Evolutionary conservation across 495 filamentous ascomycete species (phyloP).

Genomic region (Neurospora tetraspora): DNA sequence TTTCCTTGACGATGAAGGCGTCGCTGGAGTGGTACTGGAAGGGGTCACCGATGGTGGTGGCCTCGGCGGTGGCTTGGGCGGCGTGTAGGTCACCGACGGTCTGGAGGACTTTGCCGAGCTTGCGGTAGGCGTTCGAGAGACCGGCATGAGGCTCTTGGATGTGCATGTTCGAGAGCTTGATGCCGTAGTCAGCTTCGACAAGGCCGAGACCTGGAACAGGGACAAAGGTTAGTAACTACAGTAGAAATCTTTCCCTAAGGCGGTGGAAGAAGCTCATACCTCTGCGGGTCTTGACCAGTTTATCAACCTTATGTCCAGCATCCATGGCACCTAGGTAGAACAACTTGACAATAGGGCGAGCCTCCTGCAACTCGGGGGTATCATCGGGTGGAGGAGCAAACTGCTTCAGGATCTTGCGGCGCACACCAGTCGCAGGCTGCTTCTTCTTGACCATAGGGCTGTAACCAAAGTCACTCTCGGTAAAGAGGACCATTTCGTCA

Average conservation of each 20-base stretch:
- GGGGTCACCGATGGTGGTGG: slow-evolving; percentile 87
- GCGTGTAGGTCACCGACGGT: slow-evolving; percentile 90
- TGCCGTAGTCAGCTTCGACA: slow-evolving; percentile 86
- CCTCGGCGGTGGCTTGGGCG: slow-evolving; percentile 95
- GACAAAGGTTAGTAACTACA: not conserved
- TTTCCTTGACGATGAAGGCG: slow-evolving; percentile 98
- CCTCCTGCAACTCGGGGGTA: slow-evolving; percentile 84
- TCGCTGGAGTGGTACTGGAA: slow-evolving; percentile 92
- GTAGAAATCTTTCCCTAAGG: not conserved
- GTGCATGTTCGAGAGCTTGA: slow-evolving; percentile 74
- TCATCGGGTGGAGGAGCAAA: slow-evolving; percentile 97
- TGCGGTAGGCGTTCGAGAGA: slow-evolving; percentile 81
- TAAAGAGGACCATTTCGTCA: slow-evolving; percentile 93
- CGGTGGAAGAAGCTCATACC: slow-evolving; percentile 42
- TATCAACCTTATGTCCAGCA: slow-evolving; percentile 87
- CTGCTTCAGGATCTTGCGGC: slow-evolving; percentile 92
- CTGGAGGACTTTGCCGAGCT: slow-evolving; percentile 87
- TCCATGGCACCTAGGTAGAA: slow-evolving; percentile 97
- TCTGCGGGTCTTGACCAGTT: slow-evolving; percentile 82
- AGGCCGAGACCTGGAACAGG: slow-evolving; percentile 64
- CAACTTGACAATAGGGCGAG: slow-evolving; percentile 82
- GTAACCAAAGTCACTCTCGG: slow-evolving; percentile 97
- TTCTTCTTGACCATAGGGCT: slow-evolving; percentile 91
- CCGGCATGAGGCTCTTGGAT: slow-evolving; percentile 85
- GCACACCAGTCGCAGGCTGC: slow-evolving; percentile 92